Evolutionary conservation across 1,284 basidiomycete species (phyloP).

Genomic region (Tausonia pullulans): DNA sequence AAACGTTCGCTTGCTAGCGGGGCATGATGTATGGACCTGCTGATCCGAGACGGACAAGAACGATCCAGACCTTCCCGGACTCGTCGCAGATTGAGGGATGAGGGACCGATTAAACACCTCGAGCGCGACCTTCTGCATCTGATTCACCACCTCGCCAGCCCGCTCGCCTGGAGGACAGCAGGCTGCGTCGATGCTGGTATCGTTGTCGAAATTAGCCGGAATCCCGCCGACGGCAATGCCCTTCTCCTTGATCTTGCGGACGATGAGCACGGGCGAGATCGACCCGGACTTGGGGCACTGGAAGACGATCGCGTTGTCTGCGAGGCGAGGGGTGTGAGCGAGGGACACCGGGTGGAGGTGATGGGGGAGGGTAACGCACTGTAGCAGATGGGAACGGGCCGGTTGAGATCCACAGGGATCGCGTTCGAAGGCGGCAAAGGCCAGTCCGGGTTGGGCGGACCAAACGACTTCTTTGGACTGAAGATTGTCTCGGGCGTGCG

Average conservation of each 20-base stretch:
- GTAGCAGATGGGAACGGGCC: conserved; percentile 64
- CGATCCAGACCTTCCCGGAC: conserved; percentile 59
- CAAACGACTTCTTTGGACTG: conserved; percentile 20
- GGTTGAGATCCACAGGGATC: conserved; percentile 64
- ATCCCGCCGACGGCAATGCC: conserved; percentile 79
- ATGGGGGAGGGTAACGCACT: conserved; percentile 29
- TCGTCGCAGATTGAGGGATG: conserved; percentile 54
- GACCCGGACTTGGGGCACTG: conserved; percentile 90
- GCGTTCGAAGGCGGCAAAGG: conserved; percentile 76
- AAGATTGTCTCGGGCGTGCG: conserved; percentile 36
- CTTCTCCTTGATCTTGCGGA: conserved; percentile 84
- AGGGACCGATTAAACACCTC: conserved; percentile 68
- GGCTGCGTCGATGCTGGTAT: conserved; percentile 19
- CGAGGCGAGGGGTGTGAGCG: background rate
- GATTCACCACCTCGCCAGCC: conserved; percentile 85
- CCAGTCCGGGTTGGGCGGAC: conserved; percentile 47
- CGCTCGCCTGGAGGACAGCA: conserved; percentile 66
- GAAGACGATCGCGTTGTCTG: conserved; percentile 76
- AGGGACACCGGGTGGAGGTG: background rate
- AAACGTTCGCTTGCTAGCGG: conserved; percentile 35
- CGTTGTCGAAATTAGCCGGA: conserved; percentile 19
- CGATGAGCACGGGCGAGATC: conserved; percentile 81
- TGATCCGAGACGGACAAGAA: conserved; percentile 79
- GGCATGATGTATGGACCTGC: conserved; percentile 74
- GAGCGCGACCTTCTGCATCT: conserved; percentile 84